Evolutionary conservation across 495 filamentous ascomycete species (phyloP), one percentile per base, ranked within the genome.

Genomic region (Penicillium diatomitis): DNA sequence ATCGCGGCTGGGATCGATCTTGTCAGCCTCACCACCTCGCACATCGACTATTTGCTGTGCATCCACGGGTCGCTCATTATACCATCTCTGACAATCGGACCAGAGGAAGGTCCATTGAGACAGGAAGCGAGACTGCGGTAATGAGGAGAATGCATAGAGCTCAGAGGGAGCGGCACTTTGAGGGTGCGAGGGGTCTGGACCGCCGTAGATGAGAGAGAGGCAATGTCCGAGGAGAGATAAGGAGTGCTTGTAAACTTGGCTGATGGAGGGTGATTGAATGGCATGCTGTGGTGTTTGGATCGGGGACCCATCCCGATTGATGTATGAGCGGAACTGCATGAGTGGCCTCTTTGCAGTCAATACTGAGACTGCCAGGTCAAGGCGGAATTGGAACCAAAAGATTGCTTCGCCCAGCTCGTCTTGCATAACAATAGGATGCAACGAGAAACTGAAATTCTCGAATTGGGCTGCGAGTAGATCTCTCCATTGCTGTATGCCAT

Each of bases 51-150:
- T 62, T 32, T 60, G 60, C 9, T 62, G 50, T 6, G 46, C 51
- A 12, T 60, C 46, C 3, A 53, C 45, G 3, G 60, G 57, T 8
- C 60, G 60, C 10, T 62, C 60, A 10, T 62, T 60, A 44, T 62
- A 62, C 56, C 56, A 62, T 49, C 60, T 62, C 36, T 62, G 60
- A 10, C 60, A 62, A 34, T 60, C 60, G 5, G 46, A 51, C 60
- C 60, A 62, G 7, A 62, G 60, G 12, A 55, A 55, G 8, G 57
- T 60, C 60, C 60, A 62, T 31, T 60, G 51, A 1, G 56, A 62
- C 3, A 62, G 47, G n/a, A 54, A 57, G 31, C 57, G 56, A 2
- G 59, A 62, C 27, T 62, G 59, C 31, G 53, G 53, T 8, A 62
- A 27, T 11, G 56, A 57, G 28, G 56, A 46, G n/a, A 57, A 62